Percentiles rank a stretch among this genome's conserved stretches.
Evolutionary conservation across 2,329 filamentous ascomycete species (phyloP).

Genomic region (Cladosporium sp.): DNA sequence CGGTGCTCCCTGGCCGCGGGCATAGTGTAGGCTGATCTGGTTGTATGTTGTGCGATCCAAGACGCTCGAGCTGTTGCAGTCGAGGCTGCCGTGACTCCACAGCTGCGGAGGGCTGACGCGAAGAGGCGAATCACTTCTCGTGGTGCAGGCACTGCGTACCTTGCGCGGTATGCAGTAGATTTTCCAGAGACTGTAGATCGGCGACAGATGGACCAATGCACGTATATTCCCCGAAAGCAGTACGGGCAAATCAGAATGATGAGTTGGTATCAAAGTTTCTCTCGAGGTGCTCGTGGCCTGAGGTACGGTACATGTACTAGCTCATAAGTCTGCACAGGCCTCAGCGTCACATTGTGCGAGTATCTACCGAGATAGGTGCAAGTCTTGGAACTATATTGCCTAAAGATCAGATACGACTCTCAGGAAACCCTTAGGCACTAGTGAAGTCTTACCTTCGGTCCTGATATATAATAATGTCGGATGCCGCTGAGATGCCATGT

Average conservation of each 20-base stretch:
- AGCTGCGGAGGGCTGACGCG: background rate
- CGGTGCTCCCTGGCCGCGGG: slow-evolving; percentile 32
- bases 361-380: no score
- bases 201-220: background rate
- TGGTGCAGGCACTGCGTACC: background rate
- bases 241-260: background rate
- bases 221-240: background rate
- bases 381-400: no score
- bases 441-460: no score
- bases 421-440: no score
- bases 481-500: no score
- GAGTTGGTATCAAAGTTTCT: background rate
- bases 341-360: no score
- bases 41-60: background rate
- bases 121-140: slow-evolving; percentile 1
- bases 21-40: slow-evolving; percentile 17
- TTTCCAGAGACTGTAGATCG: no score
- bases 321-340: no score
- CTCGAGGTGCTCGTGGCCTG: background rate
- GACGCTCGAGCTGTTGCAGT: background rate
- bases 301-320: no score
- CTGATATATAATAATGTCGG: no score
- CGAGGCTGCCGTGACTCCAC: background rate
- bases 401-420: no score
- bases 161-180: background rate